A percentile compares a stretch with the other conserved stretches of the same genome.
Evolutionary conservation across 139 green algal genomes (phyloP).

Genomic region (Axilococcus clingmanii): DNA sequence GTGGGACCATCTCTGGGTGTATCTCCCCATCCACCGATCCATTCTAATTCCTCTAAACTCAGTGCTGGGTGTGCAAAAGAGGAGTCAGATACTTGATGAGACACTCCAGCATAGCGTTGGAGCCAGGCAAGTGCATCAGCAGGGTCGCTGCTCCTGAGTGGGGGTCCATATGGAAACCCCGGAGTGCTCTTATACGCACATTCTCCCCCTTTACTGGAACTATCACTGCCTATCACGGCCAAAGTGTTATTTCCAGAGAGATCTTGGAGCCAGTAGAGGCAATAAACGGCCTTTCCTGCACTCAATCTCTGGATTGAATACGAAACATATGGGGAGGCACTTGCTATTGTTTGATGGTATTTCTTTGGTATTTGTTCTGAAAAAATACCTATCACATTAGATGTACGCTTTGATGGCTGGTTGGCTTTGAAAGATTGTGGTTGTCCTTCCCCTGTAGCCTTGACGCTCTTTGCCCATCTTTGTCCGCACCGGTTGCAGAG

Average conservation of each 20-base stretch:
- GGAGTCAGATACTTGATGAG: conserved; percentile 3
- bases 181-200: neutral
- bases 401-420: neutral
- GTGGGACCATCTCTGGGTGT: too few species aligned
- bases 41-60: too few species aligned
- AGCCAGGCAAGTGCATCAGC: neutral
- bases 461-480: conserved; percentile 7
- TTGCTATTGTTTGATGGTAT: neutral
- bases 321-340: neutral
- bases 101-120: neutral
- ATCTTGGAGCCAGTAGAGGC: conserved; percentile 4
- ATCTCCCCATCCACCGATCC: too few species aligned
- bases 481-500: conserved; percentile 8
- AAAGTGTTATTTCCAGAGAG: neutral
- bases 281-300: neutral
- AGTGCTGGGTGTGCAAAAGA: neutral
- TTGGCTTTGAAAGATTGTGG: neutral
- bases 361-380: neutral
- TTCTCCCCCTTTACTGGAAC: neutral
- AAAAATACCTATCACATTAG: neutral
- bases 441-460: neutral
- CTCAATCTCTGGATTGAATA: conserved; percentile 6
- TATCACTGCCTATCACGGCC: neutral
- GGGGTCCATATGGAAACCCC: neutral
- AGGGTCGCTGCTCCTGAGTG: neutral